A percentile compares a stretch with the other conserved stretches of the same genome.
These are phyloP conservation scores for Thielaviopsis musarum DNA, from an alignment of 2,329 filamentous ascomycete species.

Conservation along the genomic window DNA sequence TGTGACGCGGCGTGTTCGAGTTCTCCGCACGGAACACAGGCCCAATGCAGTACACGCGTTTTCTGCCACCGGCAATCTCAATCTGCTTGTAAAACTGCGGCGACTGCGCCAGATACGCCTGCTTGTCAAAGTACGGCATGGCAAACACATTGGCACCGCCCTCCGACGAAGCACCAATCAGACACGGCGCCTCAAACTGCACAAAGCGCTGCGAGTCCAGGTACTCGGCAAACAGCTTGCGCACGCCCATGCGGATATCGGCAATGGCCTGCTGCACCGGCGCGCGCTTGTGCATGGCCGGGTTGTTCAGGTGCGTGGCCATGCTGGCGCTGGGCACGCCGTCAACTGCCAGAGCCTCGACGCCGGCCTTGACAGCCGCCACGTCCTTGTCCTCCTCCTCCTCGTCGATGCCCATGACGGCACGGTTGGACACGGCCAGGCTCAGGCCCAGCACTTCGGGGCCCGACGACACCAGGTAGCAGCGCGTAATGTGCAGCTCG, in stretches of 20 bases:
- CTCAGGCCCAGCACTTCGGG: conserved; percentile 41
- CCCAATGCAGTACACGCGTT: conserved; percentile 62
- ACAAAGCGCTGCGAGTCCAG: conserved; percentile 59
- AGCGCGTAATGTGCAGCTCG: conserved; percentile 78
- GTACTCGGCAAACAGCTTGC: conserved; percentile 61
- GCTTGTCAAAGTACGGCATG: conserved; percentile 74
- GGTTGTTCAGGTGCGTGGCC: conserved; percentile 76
- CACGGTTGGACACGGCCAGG: conserved; percentile 36
- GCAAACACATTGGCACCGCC: conserved; percentile 86
- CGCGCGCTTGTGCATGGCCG: conserved; percentile 79
- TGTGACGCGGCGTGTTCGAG: conserved; percentile 67
- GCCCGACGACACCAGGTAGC: conserved; percentile 56
- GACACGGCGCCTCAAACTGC: conserved; percentile 74
- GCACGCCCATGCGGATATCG: conserved; percentile 36
- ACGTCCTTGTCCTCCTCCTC: conserved; percentile 25
- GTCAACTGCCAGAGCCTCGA: conserved; percentile 25
- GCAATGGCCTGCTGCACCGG: conserved; percentile 78
- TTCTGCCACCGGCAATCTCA: conserved; percentile 62
- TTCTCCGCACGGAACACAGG: conserved; percentile 79
- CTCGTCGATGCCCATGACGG: conserved; percentile 42
- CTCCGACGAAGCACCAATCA: conserved; percentile 81
- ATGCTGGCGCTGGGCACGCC: conserved; percentile 58
- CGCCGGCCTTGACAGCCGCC: conserved; percentile 21
- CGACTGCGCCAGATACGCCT: conserved; percentile 64
- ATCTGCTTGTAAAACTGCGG: conserved; percentile 83